These are phyloP conservation scores for Podila epigama DNA, from an alignment of 192 early-diverging fungal species.

Conservation along the genomic window DNA sequence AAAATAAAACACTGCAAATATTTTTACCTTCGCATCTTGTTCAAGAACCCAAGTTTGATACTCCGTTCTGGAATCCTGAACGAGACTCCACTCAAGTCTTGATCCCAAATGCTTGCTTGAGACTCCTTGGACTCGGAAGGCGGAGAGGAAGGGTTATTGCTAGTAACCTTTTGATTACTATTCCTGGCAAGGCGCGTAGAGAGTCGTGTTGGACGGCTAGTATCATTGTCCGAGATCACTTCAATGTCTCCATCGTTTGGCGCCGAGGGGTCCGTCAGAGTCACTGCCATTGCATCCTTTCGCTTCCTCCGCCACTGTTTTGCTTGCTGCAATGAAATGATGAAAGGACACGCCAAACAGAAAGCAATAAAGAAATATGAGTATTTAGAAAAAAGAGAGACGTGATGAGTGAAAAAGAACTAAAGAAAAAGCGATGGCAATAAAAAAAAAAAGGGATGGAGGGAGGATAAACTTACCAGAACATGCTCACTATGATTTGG, in stretches of 20 bases:
- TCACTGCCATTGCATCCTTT: conserved; percentile 25
- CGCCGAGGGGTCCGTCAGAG: conserved; percentile 17
- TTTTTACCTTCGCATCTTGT: conserved; percentile 47
- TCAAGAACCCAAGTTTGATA: conserved; percentile 51
- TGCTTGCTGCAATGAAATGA: conserved; percentile 36
- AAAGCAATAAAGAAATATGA: neutral
- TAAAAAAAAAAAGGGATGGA: neutral
- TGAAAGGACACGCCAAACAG: neutral
- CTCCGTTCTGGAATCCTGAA: conserved; percentile 50
- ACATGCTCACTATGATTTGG: conserved; percentile 57
- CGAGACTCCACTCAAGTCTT: conserved; percentile 21
- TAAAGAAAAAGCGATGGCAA: neutral
- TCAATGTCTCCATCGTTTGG: conserved; percentile 53
- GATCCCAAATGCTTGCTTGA: neutral
- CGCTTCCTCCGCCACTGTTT: conserved; percentile 45
- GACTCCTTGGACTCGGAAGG: neutral
- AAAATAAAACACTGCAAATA: too few relatives aligned
- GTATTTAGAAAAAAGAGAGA: neutral
- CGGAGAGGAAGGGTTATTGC: too few relatives aligned
- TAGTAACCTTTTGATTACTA: neutral
- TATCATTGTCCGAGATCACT: conserved; percentile 33
- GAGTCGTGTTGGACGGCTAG: neutral
- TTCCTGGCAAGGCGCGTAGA: neutral
- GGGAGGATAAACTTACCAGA: conserved; percentile 33
- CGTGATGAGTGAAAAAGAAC: neutral